Conservation (phyloP, 345 rosid species). For the Sonneratia alba region DNA sequence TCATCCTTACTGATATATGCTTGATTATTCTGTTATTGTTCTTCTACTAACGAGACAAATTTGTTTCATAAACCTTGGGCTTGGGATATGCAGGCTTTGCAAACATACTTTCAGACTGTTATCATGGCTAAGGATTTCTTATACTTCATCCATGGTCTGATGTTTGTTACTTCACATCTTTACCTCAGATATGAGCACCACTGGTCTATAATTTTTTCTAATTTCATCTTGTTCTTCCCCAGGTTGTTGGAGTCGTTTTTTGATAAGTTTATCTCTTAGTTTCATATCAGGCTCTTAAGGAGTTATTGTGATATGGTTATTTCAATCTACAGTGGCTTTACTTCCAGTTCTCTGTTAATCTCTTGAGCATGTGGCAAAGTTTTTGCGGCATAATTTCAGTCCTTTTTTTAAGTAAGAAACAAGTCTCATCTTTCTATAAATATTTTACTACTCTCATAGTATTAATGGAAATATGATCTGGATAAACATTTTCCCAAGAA, state of each 20-base stretch:
- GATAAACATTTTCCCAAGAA: not conserved
- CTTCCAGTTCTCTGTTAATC: constrained; percentile 81
- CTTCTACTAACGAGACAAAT: constrained; percentile 5
- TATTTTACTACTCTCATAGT: no score
- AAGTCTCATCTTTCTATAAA: not conserved
- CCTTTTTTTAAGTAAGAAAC: constrained; percentile 68
- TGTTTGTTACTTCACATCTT: constrained; percentile 78
- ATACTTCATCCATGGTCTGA: constrained; percentile 79
- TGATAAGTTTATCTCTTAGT: not conserved
- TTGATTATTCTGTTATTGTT: constrained; percentile 1
- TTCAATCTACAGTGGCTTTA: constrained; percentile 48
- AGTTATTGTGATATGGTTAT: no score
- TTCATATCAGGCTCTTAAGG: not conserved
- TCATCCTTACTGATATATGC: no score
- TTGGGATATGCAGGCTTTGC: constrained; percentile 84
- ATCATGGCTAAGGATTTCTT: constrained; percentile 86
- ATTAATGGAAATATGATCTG: not conserved
- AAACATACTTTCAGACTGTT: constrained; percentile 70
- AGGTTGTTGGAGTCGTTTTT: not conserved
- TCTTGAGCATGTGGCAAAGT: constrained; percentile 71
- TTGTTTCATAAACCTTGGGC: constrained; percentile 71
- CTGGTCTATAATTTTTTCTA: not conserved
- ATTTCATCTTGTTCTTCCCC: not conserved
- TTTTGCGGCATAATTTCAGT: constrained; percentile 69
- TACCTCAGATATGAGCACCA: constrained; percentile 70